Evolutionary conservation across 108 stramenopile species (phyloP), one percentile per base, ranked within the genome.

Genomic region (Aurantiochytrium sp.): DNA sequence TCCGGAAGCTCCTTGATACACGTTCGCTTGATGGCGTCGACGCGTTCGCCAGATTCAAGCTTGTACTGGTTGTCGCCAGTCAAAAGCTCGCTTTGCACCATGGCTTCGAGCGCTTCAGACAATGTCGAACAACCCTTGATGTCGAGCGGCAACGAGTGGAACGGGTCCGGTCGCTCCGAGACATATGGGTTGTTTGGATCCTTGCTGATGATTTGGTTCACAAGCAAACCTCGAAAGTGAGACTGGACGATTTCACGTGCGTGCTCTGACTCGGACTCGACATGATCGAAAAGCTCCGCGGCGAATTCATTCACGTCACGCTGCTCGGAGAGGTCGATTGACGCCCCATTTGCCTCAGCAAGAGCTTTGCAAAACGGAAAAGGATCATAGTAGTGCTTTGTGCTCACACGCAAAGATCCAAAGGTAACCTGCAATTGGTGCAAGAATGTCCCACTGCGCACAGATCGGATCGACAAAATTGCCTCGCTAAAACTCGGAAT

Each of bases 231-330:
- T 6, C 76, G 49, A 53, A 83, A 83, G 76, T 83, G 76, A 6
- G 45, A n/a, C 45, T 53, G 76, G 6, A 83, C 49, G 4, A 53
- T 23, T 45, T 83, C 49, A 6, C 51, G 45, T 2, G 76, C 76
- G 6, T 83, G 49, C 23, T 25, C 49, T 6, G 76, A 83, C 28
- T 58, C 29, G 2, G 87, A 5, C 88, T 93, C 91, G n/a, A 93
- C 58, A 60, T 93, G 87, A 71, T 93, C 89, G 60, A 93, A 91
- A 16, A 94, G 72, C 51, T 91, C 44, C 12, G 90, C 35, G n/a
- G 94, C 42, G 59, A 92, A 94, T 60, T 94, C 94, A 18, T 87
- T 64, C 19, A 92, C 94, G 88, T 94, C 94, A 72, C 92, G 91
- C 87, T 94, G 94, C 72, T 93, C 89, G 18, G 71, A 47, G 42